These are phyloP conservation scores for Salix koriyanagi DNA, from an alignment of 345 rosid genomes.

Conservation along the genomic window DNA sequence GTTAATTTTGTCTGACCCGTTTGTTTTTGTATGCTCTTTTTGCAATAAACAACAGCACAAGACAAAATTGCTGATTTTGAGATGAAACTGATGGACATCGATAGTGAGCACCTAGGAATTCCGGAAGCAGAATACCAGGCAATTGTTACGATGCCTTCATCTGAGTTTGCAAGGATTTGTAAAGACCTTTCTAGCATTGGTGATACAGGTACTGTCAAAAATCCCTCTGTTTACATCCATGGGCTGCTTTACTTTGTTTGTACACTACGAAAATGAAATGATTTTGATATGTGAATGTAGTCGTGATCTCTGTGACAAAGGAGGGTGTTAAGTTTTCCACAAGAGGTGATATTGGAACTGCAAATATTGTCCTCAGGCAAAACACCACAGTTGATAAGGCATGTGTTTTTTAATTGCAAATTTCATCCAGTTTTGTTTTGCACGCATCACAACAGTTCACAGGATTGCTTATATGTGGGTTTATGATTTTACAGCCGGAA, in stretches of 20 bases:
- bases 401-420: background rate
- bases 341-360: conserved; percentile 92
- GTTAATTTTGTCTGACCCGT: background rate
- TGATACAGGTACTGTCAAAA: conserved; percentile 62
- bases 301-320: conserved; percentile 90
- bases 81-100: conserved; percentile 99
- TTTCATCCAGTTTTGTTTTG: background rate
- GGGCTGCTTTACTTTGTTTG: background rate
- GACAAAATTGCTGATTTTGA: conserved; percentile 95
- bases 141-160: conserved; percentile 91
- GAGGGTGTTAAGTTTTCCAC: conserved; percentile 98
- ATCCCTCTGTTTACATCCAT: too few species aligned
- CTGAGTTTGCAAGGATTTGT: conserved; percentile 86
- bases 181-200: conserved; percentile 90
- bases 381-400: conserved; percentile 92
- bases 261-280: background rate
- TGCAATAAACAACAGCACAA: conserved; percentile 49
- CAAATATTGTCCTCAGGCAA: conserved; percentile 90
- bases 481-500: conserved; percentile 65
- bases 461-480: conserved; percentile 3
- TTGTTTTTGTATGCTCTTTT: background rate
- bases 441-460: too few species aligned
- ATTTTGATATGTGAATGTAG: conserved; percentile 32
- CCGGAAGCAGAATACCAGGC: conserved; percentile 98
- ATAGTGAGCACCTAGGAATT: conserved; percentile 95